Conservation (phyloP, 805 yeast genomes). For the Metschnikowia peoriensis region DNA sequence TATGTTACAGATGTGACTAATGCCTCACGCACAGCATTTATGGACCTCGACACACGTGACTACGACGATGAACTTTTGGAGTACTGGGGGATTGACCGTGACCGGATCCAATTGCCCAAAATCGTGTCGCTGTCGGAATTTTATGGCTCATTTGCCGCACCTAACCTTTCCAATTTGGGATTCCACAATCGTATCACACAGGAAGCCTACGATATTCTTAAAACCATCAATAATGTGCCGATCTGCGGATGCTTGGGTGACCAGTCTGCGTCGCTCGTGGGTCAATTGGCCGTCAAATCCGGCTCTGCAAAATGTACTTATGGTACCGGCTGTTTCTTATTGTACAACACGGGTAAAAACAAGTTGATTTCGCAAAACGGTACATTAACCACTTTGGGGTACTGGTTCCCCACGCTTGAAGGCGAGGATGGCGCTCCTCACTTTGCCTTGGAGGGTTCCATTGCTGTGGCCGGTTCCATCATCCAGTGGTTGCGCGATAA, state of each 20-base stretch:
- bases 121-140: constrained; percentile 76
- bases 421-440: constrained; percentile 59
- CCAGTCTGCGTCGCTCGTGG: constrained; percentile 90
- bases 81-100: constrained; percentile 76
- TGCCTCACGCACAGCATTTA: constrained; percentile 87
- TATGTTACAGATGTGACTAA: constrained; percentile 87
- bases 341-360: constrained; percentile 79
- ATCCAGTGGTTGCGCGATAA: constrained; percentile 94
- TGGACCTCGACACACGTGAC: constrained; percentile 72
- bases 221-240: constrained; percentile 59
- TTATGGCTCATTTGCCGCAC: constrained; percentile 70
- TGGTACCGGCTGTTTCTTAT: constrained; percentile 92
- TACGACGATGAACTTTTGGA: constrained; percentile 75
- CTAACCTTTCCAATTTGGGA: constrained; percentile 52
- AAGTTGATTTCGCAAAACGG: constrained; percentile 77
- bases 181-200: constrained; percentile 50
- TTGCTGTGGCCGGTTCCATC: constrained; percentile 93
- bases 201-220: constrained; percentile 50
- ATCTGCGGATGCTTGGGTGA: constrained; percentile 91
- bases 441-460: constrained; percentile 91
- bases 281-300: constrained; percentile 78
- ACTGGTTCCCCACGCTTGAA: constrained; percentile 72
- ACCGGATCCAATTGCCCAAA: constrained; percentile 65
- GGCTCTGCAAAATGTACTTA: constrained; percentile 95
- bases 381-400: constrained; percentile 85